Percentiles rank a stretch among this genome's conserved stretches.
phyloP scores from a whole-genome alignment of 2,329 filamentous ascomycete species.

The Neofusicoccum parvum region DNA sequence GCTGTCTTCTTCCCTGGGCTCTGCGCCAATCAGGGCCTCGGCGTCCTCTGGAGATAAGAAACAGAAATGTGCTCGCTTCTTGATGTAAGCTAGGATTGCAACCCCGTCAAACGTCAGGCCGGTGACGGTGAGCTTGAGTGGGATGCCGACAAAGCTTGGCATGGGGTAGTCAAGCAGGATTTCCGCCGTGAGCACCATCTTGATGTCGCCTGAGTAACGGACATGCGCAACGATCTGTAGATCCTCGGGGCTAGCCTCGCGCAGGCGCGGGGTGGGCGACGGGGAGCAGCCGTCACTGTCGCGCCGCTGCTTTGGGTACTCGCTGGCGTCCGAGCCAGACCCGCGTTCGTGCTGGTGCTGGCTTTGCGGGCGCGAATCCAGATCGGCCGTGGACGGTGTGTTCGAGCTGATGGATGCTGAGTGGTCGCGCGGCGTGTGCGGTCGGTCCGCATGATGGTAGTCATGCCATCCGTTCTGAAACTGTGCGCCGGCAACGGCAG shows the following conservation, averaged over 20 bases:
- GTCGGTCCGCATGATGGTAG: conserved; percentile 33
- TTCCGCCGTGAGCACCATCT: conserved; percentile 87
- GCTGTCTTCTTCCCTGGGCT: conserved; percentile 30
- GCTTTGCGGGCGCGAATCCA: conserved; percentile 48
- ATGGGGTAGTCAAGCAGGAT: conserved; percentile 97
- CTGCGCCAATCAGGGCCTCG: conserved; percentile 60
- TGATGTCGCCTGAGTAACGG: conserved; percentile 83
- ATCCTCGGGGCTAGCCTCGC: conserved; percentile 79
- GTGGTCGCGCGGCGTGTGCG: conserved; percentile 38
- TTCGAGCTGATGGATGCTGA: conserved; percentile 47
- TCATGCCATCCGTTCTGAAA: conserved; percentile 56
- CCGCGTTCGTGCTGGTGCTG: conserved; percentile 37
- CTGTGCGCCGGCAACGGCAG: conserved; percentile 74
- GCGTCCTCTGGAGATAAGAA: conserved; percentile 93
- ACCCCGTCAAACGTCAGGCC: conserved; percentile 94
- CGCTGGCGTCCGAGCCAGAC: conserved; percentile 24
- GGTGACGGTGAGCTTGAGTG: conserved; percentile 91
- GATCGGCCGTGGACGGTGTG: conserved; percentile 50
- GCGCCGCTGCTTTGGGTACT: conserved; percentile 1
- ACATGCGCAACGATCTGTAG: conserved; percentile 92
- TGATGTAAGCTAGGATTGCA: conserved; percentile 87
- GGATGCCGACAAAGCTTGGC: conserved; percentile 96
- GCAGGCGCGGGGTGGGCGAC: conserved; percentile 56
- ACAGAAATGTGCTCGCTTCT: conserved; percentile 87
- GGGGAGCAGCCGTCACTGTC: conserved; percentile 28